Evolutionary conservation across 371 early-diverging fungal species (phyloP).

Genomic region (Gilbertella persicaria): DNA sequence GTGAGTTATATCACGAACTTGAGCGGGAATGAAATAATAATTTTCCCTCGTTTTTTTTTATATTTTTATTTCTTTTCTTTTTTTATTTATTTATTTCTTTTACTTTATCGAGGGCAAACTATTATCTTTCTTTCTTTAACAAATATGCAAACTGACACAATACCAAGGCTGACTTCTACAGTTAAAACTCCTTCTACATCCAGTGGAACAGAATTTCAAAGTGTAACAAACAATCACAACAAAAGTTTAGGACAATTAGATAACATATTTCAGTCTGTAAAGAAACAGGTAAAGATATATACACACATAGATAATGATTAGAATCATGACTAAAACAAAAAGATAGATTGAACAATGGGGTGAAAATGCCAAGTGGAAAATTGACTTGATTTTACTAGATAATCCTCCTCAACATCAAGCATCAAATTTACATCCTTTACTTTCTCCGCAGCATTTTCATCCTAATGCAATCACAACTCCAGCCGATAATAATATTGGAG

Average conservation of each 20-base stretch:
- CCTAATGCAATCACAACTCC: constrained; percentile 25
- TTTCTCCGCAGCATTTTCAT: constrained; percentile 28
- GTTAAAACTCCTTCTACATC: constrained; percentile 23
- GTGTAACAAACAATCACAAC: constrained; percentile 1
- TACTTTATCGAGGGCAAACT: too few species aligned
- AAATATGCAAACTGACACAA: constrained; percentile 20
- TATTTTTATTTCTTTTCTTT: constrained; percentile 9
- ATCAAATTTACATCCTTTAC: constrained; percentile 14
- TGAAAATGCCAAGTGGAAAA: constrained; percentile 43
- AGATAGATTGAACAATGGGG: constrained; percentile 39
- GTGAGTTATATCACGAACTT: background rate
- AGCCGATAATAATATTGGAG: background rate
- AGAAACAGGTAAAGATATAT: constrained; percentile 19
- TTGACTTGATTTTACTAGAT: constrained; percentile 35
- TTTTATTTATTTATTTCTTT: constrained; percentile 5
- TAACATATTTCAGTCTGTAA: constrained; percentile 26
- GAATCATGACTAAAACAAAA: background rate
- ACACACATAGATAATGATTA: background rate
- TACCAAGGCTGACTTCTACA: constrained; percentile 17
- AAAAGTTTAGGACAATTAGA: constrained; percentile 17
- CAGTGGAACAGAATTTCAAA: constrained; percentile 2
- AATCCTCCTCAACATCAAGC: constrained; percentile 16
- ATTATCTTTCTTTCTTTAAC: background rate
- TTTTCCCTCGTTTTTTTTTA: constrained; percentile 13
- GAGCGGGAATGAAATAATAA: background rate